Evolutionary conservation across 83 land plant genomes (phyloP).

Genomic region (Thuja plicata): DNA sequence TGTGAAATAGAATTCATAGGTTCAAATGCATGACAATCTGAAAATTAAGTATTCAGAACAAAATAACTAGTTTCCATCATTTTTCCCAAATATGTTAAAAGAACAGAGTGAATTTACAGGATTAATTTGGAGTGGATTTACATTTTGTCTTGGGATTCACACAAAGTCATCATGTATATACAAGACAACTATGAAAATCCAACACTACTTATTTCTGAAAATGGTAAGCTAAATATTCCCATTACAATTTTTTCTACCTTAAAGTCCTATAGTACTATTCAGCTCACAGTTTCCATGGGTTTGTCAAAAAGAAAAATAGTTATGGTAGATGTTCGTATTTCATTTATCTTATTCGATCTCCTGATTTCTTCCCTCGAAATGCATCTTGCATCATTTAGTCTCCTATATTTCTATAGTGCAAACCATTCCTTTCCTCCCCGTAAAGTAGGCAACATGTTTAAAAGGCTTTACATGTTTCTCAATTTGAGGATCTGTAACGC

Average conservation of each 20-base stretch:
- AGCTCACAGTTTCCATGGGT: too few relatives aligned
- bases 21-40: not conserved
- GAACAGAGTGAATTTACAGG: slow-evolving; percentile 34
- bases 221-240: not conserved
- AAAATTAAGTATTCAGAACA: not conserved
- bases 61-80: not conserved
- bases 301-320: too few relatives aligned
- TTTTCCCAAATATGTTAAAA: not conserved
- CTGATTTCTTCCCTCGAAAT: too few relatives aligned
- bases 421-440: too few relatives aligned
- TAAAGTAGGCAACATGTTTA: too few relatives aligned
- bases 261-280: too few relatives aligned
- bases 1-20: not conserved
- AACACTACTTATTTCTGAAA: slow-evolving; percentile 40
- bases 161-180: slow-evolving; percentile 65
- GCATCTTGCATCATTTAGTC: too few relatives aligned
- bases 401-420: too few relatives aligned
- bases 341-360: too few relatives aligned
- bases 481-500: too few relatives aligned
- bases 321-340: too few relatives aligned
- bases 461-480: too few relatives aligned
- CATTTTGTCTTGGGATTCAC: slow-evolving; percentile 78
- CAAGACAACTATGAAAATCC: slow-evolving; percentile 59
- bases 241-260: not conserved
- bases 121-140: slow-evolving; percentile 84